Evolutionary conservation across 2,329 filamentous ascomycete species (phyloP).

Genomic region (Trichocomaceae sp.): DNA sequence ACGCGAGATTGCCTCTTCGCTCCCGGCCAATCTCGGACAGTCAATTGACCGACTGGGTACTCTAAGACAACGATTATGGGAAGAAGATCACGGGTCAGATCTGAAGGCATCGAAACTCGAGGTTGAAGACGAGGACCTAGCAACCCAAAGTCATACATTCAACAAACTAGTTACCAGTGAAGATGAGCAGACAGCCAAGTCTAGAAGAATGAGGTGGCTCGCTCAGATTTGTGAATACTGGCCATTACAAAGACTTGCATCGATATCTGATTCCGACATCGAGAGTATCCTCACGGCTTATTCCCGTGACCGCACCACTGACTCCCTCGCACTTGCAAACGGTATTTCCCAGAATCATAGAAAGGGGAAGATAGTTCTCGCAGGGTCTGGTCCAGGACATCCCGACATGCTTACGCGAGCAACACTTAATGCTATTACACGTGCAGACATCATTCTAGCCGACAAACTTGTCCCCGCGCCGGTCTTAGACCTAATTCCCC

Average conservation of each 20-base stretch:
- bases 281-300: conserved; percentile 71
- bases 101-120: conserved; percentile 39
- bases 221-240: conserved; percentile 98
- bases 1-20: conserved; percentile 72
- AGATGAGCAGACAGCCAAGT: conserved; percentile 67
- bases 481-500: conserved; percentile 82
- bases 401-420: conserved; percentile 78
- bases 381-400: conserved; percentile 86
- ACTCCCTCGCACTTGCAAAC: conserved; percentile 10
- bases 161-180: conserved; percentile 72
- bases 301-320: conserved; percentile 25
- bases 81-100: conserved; percentile 58
- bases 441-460: conserved; percentile 44
- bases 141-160: conserved; percentile 66
- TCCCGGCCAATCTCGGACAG: conserved; percentile 67
- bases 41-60: conserved; percentile 73
- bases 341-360: neutral
- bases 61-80: conserved; percentile 63
- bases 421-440: conserved; percentile 43
- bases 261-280: conserved; percentile 73
- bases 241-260: conserved; percentile 76
- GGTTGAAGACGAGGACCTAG: conserved; percentile 44
- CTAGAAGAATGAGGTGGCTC: conserved; percentile 82
- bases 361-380: conserved; percentile 71
- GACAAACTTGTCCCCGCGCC: conserved; percentile 61